A percentile compares a stretch with the other conserved stretches of the same genome.
These are phyloP conservation scores for Laburnicola sp. DNA, from an alignment of 2,329 filamentous ascomycete genomes.

Conservation along the genomic window DNA sequence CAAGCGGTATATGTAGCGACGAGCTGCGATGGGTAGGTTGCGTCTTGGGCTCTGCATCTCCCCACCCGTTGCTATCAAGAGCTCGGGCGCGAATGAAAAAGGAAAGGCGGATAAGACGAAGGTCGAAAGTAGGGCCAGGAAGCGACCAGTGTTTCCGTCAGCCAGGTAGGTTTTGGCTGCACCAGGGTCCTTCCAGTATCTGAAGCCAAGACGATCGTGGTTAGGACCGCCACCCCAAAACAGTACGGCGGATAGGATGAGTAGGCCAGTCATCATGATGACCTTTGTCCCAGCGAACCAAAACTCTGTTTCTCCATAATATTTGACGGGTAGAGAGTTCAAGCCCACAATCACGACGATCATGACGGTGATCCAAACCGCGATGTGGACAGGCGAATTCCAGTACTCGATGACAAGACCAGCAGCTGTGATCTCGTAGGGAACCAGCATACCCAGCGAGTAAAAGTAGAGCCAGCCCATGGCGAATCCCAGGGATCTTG, in stretches of 20 bases:
- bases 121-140: conserved; percentile 55
- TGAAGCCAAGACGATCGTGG: conserved; percentile 57
- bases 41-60: conserved; percentile 62
- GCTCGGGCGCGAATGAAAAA: conserved; percentile 59
- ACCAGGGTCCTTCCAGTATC: conserved; percentile 60
- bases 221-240: conserved; percentile 60
- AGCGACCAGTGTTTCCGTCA: conserved; percentile 52
- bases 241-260: conserved; percentile 58
- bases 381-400: conserved; percentile 35
- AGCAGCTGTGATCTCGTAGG: conserved; percentile 42
- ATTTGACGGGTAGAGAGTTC: conserved; percentile 40
- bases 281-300: conserved; percentile 39
- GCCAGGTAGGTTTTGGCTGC: conserved; percentile 56
- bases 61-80: conserved; percentile 55
- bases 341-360: conserved; percentile 39
- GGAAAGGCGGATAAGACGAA: conserved; percentile 56
- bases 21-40: conserved; percentile 62
- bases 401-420: conserved; percentile 43
- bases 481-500: conserved; percentile 62
- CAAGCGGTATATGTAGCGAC: conserved; percentile 65
- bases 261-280: conserved; percentile 48
- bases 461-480: conserved; percentile 36
- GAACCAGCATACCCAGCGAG: conserved; percentile 33
- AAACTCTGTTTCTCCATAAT: conserved; percentile 44
- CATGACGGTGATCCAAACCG: conserved; percentile 44